Evolutionary conservation across 208 protist genomes (phyloP).

Genomic region (Wallacemonas rigidus): DNA sequence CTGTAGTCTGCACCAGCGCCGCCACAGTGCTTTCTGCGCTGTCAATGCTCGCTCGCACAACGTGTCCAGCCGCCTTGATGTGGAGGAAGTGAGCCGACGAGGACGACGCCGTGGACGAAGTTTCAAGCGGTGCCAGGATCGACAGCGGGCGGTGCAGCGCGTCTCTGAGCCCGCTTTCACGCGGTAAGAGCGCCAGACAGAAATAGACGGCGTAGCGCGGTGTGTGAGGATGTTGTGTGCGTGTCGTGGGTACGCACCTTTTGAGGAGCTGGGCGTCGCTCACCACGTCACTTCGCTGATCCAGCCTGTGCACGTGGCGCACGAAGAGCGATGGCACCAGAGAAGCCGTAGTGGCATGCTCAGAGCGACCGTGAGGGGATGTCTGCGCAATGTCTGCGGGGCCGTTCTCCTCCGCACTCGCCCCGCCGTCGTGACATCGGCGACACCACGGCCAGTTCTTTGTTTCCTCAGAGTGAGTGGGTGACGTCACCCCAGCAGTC

Average conservation of each 20-base stretch:
- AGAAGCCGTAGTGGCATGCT: not conserved
- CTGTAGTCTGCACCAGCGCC: not conserved
- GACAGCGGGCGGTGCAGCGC: not conserved
- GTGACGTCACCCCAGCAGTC: not conserved
- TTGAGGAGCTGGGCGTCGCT: not conserved
- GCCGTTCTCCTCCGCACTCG: too few species aligned
- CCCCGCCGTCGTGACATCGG: not conserved
- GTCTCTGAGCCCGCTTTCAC: not conserved
- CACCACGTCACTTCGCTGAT: too few species aligned
- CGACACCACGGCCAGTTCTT: not conserved
- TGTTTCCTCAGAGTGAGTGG: not conserved
- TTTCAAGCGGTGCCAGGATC: too few species aligned
- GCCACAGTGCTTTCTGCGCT: not conserved
- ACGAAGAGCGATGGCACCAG: not conserved
- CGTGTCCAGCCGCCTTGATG: slow-evolving; percentile 8
- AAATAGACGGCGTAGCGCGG: slow-evolving; percentile 10
- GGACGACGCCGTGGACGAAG: not conserved
- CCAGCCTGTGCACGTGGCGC: not conserved
- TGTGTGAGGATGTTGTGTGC: not conserved
- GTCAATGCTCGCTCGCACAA: not conserved
- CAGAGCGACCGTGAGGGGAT: too few species aligned
- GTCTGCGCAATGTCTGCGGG: too few species aligned
- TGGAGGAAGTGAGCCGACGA: not conserved
- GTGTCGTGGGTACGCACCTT: not conserved
- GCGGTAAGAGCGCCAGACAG: not conserved